These are phyloP conservation scores for Chlamydomonas sphaeroides DNA, from an alignment of 139 green algal genomes.

Conservation along the genomic window DNA sequence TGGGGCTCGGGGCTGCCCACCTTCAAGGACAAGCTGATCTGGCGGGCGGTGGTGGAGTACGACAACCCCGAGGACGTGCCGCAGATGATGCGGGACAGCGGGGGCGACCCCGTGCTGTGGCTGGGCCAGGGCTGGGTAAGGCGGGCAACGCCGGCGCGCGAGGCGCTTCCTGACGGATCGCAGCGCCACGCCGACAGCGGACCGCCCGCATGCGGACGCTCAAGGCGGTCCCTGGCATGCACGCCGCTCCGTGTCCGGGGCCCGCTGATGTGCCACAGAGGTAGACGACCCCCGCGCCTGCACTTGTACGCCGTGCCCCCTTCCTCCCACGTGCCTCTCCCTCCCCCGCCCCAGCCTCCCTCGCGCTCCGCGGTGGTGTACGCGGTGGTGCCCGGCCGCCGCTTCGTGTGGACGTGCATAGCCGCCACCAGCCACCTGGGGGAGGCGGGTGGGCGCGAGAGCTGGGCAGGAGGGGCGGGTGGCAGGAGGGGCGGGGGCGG, in stretches of 20 bases:
- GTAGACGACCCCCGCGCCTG: no score
- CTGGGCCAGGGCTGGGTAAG: not conserved
- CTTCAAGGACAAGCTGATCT: not conserved
- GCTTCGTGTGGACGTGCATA: slow-evolving; percentile 3
- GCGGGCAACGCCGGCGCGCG: no score
- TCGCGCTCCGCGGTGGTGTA: not conserved
- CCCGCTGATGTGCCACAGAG: no score
- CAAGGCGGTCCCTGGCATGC: no score
- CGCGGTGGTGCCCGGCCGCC: not conserved
- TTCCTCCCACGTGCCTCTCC: no score
- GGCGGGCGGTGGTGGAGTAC: not conserved
- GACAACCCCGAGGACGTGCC: not conserved
- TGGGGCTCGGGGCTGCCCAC: not conserved
- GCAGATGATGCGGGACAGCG: not conserved
- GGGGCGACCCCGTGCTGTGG: not conserved
- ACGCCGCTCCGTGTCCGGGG: no score
- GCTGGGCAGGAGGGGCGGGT: no score
- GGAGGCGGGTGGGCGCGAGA: not conserved
- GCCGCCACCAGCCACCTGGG: not conserved
- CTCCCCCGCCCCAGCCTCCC: not conserved
- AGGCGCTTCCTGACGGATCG: no score
- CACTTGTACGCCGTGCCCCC: no score
- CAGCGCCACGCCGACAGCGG: no score
- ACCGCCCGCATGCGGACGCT: no score
- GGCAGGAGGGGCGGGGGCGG: no score